Percentiles rank a stretch among this genome's conserved stretches.
These are phyloP conservation scores for Coprinellus micaceus DNA, from an alignment of 768 basidiomycete genomes.

Conservation along the genomic window DNA sequence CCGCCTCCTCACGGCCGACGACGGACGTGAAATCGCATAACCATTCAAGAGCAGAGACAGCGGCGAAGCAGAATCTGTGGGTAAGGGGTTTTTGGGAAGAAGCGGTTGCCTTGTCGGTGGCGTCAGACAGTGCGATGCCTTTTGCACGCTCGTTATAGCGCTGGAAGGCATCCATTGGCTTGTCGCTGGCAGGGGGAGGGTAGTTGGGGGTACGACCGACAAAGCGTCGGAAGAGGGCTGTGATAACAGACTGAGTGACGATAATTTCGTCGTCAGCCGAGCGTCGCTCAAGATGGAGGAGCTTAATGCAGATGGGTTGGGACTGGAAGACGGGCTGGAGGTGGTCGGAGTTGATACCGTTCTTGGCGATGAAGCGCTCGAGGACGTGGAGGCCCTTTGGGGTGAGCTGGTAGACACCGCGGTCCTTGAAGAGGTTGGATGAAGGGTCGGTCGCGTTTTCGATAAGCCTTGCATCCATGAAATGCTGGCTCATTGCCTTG, in stretches of 20 bases:
- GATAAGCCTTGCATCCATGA: constrained; percentile 97
- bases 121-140: constrained; percentile 67
- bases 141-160: constrained; percentile 79
- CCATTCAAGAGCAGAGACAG: constrained; percentile 91
- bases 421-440: constrained; percentile 92
- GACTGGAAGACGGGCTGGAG: constrained; percentile 84
- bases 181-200: constrained; percentile 38
- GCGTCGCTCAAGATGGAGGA: constrained; percentile 93
- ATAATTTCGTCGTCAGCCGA: constrained; percentile 96
- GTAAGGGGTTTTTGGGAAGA: constrained; percentile 42
- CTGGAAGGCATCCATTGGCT: constrained; percentile 57
- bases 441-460: constrained; percentile 92
- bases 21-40: constrained; percentile 96
- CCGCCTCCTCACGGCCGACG: constrained; percentile 92
- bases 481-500: constrained; percentile 99
- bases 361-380: constrained; percentile 99
- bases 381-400: constrained; percentile 98
- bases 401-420: constrained; percentile 92
- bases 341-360: constrained; percentile 94
- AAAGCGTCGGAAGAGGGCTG: constrained; percentile 94
- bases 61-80: constrained; percentile 78
- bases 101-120: constrained; percentile 59
- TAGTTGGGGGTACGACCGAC: constrained; percentile 86
- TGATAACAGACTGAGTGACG: constrained; percentile 89
- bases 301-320: constrained; percentile 96